Conservation (phyloP, 371 early-diverging fungal species). For the Choanephora cucurbitarum region DNA sequence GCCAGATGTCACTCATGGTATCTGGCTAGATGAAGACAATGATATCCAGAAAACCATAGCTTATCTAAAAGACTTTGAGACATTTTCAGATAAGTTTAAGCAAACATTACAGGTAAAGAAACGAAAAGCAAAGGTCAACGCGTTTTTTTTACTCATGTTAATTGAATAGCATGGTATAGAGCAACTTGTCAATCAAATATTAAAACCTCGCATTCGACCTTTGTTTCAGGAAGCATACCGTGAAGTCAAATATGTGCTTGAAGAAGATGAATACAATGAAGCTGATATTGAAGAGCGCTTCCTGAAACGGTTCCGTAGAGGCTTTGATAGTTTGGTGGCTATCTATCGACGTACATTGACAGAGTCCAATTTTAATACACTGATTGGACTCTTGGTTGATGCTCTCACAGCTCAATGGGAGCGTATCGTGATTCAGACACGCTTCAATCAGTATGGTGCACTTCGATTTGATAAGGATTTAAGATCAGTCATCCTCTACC, state of each 20-base stretch:
- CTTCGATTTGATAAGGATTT: constrained; percentile 90
- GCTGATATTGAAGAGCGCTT: constrained; percentile 77
- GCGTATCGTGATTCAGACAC: constrained; percentile 77
- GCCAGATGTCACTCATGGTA: constrained; percentile 48
- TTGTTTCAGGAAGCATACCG: constrained; percentile 79
- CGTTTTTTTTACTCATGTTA: background rate
- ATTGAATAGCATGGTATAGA: constrained; percentile 74
- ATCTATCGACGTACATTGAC: constrained; percentile 56
- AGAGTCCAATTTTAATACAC: constrained; percentile 65
- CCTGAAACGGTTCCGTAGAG: constrained; percentile 72
- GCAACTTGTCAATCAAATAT: constrained; percentile 72
- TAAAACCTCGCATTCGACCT: constrained; percentile 81
- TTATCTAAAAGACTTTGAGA: constrained; percentile 55
- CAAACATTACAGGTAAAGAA: constrained; percentile 59
- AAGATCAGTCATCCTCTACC: constrained; percentile 68
- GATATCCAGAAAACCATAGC: constrained; percentile 49
- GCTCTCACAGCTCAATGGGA: constrained; percentile 83
- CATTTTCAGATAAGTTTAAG: constrained; percentile 63
- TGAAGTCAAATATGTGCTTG: constrained; percentile 85
- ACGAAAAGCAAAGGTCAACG: constrained; percentile 2
- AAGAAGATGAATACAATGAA: constrained; percentile 90
- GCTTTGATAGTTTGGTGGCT: constrained; percentile 62
- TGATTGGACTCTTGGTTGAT: constrained; percentile 64
- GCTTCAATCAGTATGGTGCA: constrained; percentile 86
- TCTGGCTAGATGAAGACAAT: constrained; percentile 48